phyloP scores from a whole-genome alignment of 352 stramenopile species.

The Globisporangium barbulae region DNA sequence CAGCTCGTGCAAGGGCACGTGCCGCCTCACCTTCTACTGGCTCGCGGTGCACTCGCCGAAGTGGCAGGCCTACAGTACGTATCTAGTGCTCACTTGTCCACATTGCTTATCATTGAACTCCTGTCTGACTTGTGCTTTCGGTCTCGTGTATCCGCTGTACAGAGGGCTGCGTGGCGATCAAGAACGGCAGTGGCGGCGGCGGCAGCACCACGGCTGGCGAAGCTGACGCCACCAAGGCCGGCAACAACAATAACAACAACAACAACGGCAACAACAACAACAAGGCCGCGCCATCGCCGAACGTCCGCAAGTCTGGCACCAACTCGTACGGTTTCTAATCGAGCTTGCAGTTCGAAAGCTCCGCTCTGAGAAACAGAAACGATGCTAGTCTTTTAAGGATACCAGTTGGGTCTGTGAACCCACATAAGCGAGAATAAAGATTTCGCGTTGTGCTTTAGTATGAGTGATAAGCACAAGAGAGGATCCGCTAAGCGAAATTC shows the following conservation, averaged over 20 bases:
- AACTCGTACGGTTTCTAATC: background rate
- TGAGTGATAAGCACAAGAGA: no score
- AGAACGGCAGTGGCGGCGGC: background rate
- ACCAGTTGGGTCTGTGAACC: background rate
- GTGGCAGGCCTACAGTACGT: slow-evolving; percentile 14
- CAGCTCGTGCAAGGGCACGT: slow-evolving; percentile 42
- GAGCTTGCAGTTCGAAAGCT: background rate
- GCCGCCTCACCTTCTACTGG: slow-evolving; percentile 51
- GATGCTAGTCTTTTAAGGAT: no score
- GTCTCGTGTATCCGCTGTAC: background rate
- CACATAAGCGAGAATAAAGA: no score
- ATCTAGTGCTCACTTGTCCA: no score
- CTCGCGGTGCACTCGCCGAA: slow-evolving; percentile 9
- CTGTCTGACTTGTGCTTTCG: slow-evolving; percentile 15
- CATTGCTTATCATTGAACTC: no score
- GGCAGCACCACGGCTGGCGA: background rate
- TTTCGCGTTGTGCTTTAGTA: no score
- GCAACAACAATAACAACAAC: background rate
- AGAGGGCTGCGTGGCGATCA: slow-evolving; percentile 16
- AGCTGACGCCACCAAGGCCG: background rate
- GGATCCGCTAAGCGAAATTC: no score
- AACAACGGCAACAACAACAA: background rate
- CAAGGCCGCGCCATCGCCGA: background rate
- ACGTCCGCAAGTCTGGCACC: background rate
- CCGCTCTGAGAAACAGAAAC: background rate